Conservation (phyloP, 2,329 filamentous ascomycete genomes). For the Colletotrichum tabaci region DNA sequence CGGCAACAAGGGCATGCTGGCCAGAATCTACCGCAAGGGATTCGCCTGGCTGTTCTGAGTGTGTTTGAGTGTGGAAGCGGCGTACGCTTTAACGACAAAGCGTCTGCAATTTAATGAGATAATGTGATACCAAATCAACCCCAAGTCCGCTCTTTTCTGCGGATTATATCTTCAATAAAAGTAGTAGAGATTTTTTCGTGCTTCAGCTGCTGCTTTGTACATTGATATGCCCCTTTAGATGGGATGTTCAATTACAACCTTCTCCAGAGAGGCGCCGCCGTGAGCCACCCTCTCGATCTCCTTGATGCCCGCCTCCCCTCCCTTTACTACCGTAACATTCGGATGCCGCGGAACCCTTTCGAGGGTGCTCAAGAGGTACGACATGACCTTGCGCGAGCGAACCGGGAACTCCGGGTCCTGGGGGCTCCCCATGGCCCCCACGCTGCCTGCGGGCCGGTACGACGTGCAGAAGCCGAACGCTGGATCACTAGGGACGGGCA, state of each 20-base stretch:
- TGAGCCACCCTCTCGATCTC: conserved; percentile 18
- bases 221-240: background rate
- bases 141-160: too few relatives aligned
- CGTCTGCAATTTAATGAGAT: too few relatives aligned
- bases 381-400: conserved; percentile 9
- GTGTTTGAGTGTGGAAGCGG: too few relatives aligned
- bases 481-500: background rate
- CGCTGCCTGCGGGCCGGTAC: conserved; percentile 2
- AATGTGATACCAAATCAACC: too few relatives aligned
- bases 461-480: conserved; percentile 23
- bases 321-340: conserved; percentile 9
- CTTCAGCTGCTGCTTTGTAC: too few relatives aligned
- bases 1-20: background rate
- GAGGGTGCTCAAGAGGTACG: background rate
- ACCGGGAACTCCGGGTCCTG: conserved; percentile 19
- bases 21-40: conserved; percentile 18
- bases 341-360: conserved; percentile 20
- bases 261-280: conserved; percentile 16
- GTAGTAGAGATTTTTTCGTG: too few relatives aligned
- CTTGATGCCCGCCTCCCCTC: conserved; percentile 15
- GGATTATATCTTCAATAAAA: background rate
- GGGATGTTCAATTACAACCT: conserved; percentile 25
- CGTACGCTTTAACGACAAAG: too few relatives aligned
- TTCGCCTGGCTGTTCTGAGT: conserved; percentile 20
- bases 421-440: conserved; percentile 15